Evolutionary conservation across 352 stramenopile genomes (phyloP), one percentile per base, ranked within the genome.

Genomic region (Pythium brachiatum): DNA sequence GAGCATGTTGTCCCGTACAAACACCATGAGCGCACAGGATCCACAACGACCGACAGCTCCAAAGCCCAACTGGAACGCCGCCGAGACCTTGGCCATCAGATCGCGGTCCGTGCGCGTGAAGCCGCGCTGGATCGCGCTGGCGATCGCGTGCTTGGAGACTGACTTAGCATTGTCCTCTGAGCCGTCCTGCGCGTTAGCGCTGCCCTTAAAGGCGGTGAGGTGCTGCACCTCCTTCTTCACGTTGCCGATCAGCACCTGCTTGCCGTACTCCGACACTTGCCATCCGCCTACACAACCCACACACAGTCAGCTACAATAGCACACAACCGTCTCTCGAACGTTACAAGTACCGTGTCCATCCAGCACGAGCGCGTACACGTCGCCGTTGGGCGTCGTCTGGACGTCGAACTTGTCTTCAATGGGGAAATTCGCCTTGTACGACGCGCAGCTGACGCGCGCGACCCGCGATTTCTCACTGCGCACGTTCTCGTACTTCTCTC

Each of bases 331-430:
- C n/a, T n/a, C n/a, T n/a, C n/a, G n/a, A n/a, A n/a, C n/a, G n/a
- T n/a, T n/a, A n/a, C n/a, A n/a, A n/a, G n/a, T n/a, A 90, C 93
- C 92, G 62, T 98, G 92, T 3, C 92, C 92, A 66, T 98, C 92
- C 51, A 96, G 82, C 26, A 96, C 93, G 21, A 78, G 77, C 18
- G 85, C 88, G 55, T 94, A 96, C 41, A 97, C 80, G 61, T 94
- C 86, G 44, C 92, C 89, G 21, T 80, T 78, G 15, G 69, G 54
- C 26, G 78, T 76, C 11, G 79, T 67, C 46, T 93, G 76, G 50
- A 97, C 81, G 52, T 87, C 74, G 59, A 85, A 92, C 60, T 93
- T 83, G 73, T 98, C 92, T 70, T 96, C 82, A 52, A 86, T 87
- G 25, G 77, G 81, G 26, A 76, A 75, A 53, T 91, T 91, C n/a